Base-by-base conservation (phyloP, 306 rosid genomes). In the Acacia melanoxylon region DNA sequence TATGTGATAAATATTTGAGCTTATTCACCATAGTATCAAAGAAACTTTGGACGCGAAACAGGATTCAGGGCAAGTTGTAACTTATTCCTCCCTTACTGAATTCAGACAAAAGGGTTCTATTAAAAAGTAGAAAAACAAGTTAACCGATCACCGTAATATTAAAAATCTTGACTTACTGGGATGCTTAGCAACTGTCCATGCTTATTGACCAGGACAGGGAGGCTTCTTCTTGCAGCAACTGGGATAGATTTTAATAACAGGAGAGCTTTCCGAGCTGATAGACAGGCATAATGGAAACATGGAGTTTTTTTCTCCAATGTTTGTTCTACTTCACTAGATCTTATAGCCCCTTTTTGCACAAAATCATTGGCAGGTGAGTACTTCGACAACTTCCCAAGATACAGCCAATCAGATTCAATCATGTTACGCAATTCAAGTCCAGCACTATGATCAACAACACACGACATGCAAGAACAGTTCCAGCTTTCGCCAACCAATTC, bases 391-490 rank as follows among this genome's bases (percentile, higher is more conserved):
- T 86, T 78, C 1, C 91, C 91, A 77, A 95, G 94, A 90, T 93
- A 90, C 80, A 95, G 78, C 99, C 99, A 95, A 77, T 95, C 98
- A 44, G 90, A 85, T 87, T 95, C 98, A 76, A 67, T 68, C 99
- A 95, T 87, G 86, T 82, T 89, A 15, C 97, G 97, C 82, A 93
- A 87, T 76, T 84, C 74, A 62, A 70, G 86, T 72, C 19, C 84
- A 67, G 46, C 31, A 76, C 85, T 75, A 61, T 72, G 74, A 65
- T 77, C 82, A 77, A 82, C 76, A 48, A 81, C 61, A 81, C 93
- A 89, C 61, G 86, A 75, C 68, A 79, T 61, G 85, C 88, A 85
- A 69, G 51, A 85, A 74, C 42, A 75, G 68, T 37, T 27, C 81
- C 48, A 46, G 59, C 20, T 40, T 72, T 86, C 74, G 62, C 46